Evolutionary conservation across 371 early-diverging fungal genomes (phyloP).

Genomic region (Blastocladiella emersonii): DNA sequence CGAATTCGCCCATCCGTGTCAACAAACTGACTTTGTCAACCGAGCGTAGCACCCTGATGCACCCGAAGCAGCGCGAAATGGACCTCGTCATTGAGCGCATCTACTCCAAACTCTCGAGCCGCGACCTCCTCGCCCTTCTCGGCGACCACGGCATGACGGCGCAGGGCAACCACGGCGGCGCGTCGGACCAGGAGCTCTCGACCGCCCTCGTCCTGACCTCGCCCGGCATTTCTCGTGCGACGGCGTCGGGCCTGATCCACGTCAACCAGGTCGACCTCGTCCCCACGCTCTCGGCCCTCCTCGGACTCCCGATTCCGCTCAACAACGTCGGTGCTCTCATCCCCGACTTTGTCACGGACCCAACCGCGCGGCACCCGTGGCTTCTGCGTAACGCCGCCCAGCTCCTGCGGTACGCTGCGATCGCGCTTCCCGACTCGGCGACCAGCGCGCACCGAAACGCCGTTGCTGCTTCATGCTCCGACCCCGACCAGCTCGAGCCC

Average conservation of each 20-base stretch:
- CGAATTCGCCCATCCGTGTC: too few species aligned
- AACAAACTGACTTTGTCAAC: too few species aligned
- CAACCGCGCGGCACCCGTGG: background rate
- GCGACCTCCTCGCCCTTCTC: constrained; percentile 78
- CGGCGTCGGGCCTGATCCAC: background rate
- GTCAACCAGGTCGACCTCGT: constrained; percentile 80
- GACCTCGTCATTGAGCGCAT: constrained; percentile 57
- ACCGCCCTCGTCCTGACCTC: constrained; percentile 55
- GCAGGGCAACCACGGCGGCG: constrained; percentile 97
- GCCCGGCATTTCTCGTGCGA: background rate
- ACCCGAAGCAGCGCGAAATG: constrained; percentile 64
- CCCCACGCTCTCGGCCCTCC: constrained; percentile 64
- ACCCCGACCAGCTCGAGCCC: too few species aligned
- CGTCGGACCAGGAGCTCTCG: constrained; percentile 72
- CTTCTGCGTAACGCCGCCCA: constrained; percentile 50
- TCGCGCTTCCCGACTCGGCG: too few species aligned
- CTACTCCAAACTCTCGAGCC: constrained; percentile 54
- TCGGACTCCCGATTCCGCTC: constrained; percentile 83
- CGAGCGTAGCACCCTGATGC: constrained; percentile 80
- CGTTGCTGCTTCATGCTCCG: too few species aligned
- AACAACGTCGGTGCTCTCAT: constrained; percentile 75
- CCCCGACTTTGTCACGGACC: constrained; percentile 46
- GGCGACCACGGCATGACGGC: constrained; percentile 99
- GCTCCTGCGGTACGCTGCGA: constrained; percentile 57
- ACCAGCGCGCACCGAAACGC: too few species aligned